Evolutionary conservation across 176 grass and related monocot species (phyloP), one percentile per base, ranked within the genome.

Genomic region (Musa acuminata): DNA sequence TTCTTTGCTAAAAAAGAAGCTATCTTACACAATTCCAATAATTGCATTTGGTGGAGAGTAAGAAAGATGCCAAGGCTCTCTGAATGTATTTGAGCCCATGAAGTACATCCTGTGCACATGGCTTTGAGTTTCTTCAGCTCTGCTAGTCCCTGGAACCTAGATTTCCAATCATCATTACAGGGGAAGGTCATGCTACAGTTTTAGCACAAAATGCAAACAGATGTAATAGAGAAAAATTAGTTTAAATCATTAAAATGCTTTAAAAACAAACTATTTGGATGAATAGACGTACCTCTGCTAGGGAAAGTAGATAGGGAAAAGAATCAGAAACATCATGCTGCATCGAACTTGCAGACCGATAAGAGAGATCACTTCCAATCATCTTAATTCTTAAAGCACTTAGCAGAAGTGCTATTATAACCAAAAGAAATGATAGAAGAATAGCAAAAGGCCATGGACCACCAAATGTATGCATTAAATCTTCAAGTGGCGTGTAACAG

Each of bases 51-150:
- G 95, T 55, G 95, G 95, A 78, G 95, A 98, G 77, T 98, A 98
- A 27, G 90, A 90, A 64, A 98, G 90, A 93, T 98, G 95, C 90
- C 95, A 98, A 13, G 90, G 90, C 81, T 98, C 95, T 77, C 88
- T 83, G 75, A 98, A 98, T 57, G 95, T 93, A 83, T 94, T 98
- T 74, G 95, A 91, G 63, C 95, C 95, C 95, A 98, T 98, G 84
- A 98, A 98, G 75, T 98, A 91, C 82, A 98, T 84, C 85, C 95
- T 93, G 58, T 98, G 95, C 13, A 85, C 90, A 87, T 98, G 95
- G 72, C 95, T 94, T 80, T 98, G 95, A 27, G 84, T 98, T 86
- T 98, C 88, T 83, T 98, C 95, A 48, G 72, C 95, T 84, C 85
- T 85, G 81, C 88, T 98, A n/a, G 95, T 89, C 52, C 90, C 95